Base-by-base conservation (phyloP, 352 stramenopile genomes). In the Globisporangium acanthophoron region DNA sequence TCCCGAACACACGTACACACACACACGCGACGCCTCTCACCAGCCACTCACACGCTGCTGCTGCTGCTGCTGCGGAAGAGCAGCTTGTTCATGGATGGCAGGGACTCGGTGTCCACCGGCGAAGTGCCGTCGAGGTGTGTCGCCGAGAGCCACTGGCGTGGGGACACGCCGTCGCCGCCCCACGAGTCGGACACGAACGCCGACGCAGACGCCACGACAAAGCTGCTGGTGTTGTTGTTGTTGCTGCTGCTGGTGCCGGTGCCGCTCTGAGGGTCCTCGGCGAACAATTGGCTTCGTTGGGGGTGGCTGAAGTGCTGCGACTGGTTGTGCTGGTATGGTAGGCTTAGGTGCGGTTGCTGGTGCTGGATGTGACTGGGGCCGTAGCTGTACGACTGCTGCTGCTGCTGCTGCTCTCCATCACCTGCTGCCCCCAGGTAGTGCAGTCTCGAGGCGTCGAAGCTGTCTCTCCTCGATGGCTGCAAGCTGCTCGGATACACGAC, bases 41-140 rank as follows among this genome's bases (percentile, higher is more conserved):
- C 18, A 45, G 8, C 40, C 5, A 3, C 5, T 48, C 43, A 48
- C 43, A 48, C 43, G 43, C 43, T 48, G 43, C 43, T 48, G 43
- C 43, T 16, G n/a, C 40, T 16, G n/a, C 15, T 54, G 56, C 56
- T 62, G 29, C 77, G 74, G 52, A 73, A 77, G 39, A 90, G 67
- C 52, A 87, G 61, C 41, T 83, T 79, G 51, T 67, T 80, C 60
- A 90, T 85, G 49, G 79, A 82, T 21, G 79, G 77, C 50, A 90
- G 72, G 56, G 76, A 85, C 35, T 87, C 76, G 13, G 51, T 24
- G 51, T 67, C 61, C 37, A 60, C 43, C 2, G 43, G 35, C 29
- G 37, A 33, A 8, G 20, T 18, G 16, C 48, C 20, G 21, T 51
- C 29, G 21, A 56, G 27, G 9, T 29, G 54, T n/a, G 37, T 27